A percentile compares a stretch with the other conserved stretches of the same genome.
phyloP scores from a whole-genome alignment of 2,329 filamentous ascomycete species.

The Akanthomyces dipterigenus region DNA sequence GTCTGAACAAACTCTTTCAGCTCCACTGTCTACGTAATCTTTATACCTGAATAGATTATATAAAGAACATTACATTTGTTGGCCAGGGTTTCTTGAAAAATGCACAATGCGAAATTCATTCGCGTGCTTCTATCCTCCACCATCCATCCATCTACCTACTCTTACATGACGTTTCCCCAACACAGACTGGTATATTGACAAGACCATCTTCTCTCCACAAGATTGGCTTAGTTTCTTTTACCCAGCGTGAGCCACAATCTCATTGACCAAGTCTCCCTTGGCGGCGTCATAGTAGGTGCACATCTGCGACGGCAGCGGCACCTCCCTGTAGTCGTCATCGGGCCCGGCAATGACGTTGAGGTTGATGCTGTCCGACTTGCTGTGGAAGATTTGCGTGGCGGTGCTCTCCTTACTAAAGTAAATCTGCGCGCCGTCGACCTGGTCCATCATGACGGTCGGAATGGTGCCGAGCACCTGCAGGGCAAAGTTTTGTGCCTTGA shows the following conservation, averaged over 20 bases:
- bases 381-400: constrained; percentile 76
- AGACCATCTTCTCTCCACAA: not conserved
- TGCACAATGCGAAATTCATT: not conserved
- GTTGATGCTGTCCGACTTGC: constrained; percentile 83
- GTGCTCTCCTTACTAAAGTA: constrained; percentile 79
- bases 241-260: constrained; percentile 93
- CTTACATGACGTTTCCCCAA: not conserved
- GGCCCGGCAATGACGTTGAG: constrained; percentile 68
- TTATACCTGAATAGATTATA: not conserved
- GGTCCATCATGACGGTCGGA: constrained; percentile 84
- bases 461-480: constrained; percentile 83
- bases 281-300: constrained; percentile 64
- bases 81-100: not conserved
- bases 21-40: not conserved
- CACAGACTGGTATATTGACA: not conserved
- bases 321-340: constrained; percentile 79
- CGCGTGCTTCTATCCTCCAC: not conserved
- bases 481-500: constrained; percentile 91
- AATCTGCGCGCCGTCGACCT: constrained; percentile 82
- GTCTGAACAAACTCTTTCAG: not conserved
- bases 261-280: constrained; percentile 72
- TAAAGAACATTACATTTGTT: not conserved
- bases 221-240: constrained; percentile 35
- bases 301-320: constrained; percentile 84
- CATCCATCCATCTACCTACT: not conserved